Conservation (phyloP, 75 land plant species). For the Sequoiadendron giganteum region DNA sequence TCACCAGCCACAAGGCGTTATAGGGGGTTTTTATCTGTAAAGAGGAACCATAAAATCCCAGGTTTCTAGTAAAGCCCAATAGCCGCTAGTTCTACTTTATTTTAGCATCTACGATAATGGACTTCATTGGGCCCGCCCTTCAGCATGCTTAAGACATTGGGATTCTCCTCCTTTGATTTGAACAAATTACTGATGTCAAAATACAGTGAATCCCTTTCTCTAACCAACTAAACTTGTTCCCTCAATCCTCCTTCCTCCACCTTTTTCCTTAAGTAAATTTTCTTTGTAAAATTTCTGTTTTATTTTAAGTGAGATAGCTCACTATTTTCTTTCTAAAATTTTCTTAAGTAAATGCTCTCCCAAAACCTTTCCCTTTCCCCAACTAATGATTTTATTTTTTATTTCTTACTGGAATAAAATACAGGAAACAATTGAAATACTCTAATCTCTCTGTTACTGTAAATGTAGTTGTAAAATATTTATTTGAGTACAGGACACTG, state of each 20-base stretch:
- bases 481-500: no score
- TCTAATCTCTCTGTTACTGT: background rate
- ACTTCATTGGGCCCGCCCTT: background rate
- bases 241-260: background rate
- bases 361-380: background rate
- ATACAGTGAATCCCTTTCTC: background rate
- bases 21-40: background rate
- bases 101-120: background rate
- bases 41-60: background rate
- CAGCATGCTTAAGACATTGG: background rate
- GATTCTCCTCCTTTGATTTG: background rate
- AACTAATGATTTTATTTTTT: no score
- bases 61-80: background rate
- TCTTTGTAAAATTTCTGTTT: background rate
- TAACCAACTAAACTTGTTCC: background rate
- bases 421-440: background rate
- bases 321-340: background rate
- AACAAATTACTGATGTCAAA: background rate
- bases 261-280: background rate
- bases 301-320: background rate
- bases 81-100: no score
- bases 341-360: background rate
- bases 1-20: background rate
- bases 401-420: background rate
- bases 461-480: no score